Percentiles rank a stretch among this genome's conserved stretches.
Conservation (phyloP, 2,329 filamentous ascomycete species). For the Talaromyces rugulosus region DNA sequence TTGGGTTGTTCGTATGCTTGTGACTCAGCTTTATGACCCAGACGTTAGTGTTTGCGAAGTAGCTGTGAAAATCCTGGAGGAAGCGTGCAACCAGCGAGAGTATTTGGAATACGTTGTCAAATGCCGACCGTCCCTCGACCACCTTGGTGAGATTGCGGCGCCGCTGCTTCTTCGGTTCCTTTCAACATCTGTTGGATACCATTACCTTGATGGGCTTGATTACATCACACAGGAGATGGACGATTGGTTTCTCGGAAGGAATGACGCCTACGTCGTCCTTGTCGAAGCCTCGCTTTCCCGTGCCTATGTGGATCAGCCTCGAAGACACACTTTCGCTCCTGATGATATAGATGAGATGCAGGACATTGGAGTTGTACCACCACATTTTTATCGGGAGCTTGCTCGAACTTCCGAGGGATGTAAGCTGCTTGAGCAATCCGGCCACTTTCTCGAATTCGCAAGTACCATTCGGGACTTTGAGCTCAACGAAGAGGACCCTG, state of each 20-base stretch:
- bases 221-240: slow-evolving; percentile 99
- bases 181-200: slow-evolving; percentile 93
- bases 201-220: slow-evolving; percentile 93
- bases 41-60: slow-evolving; percentile 96
- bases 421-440: slow-evolving; percentile 81
- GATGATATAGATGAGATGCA: slow-evolving; percentile 57
- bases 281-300: slow-evolving; percentile 94
- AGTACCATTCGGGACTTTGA: slow-evolving; percentile 82
- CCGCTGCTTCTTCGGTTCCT: slow-evolving; percentile 87
- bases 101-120: slow-evolving; percentile 95
- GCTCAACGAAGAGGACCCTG: slow-evolving; percentile 77
- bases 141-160: slow-evolving; percentile 93
- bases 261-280: slow-evolving; percentile 90
- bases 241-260: slow-evolving; percentile 96
- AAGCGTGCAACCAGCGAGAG: slow-evolving; percentile 88
- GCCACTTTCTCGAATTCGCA: slow-evolving; percentile 92
- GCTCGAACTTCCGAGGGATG: slow-evolving; percentile 92
- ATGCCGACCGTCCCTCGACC: slow-evolving; percentile 88
- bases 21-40: slow-evolving; percentile 96
- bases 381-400: slow-evolving; percentile 94
- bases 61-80: slow-evolving; percentile 94
- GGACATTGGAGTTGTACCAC: slow-evolving; percentile 66
- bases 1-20: slow-evolving; percentile 94
- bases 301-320: slow-evolving; percentile 61
- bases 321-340: slow-evolving; percentile 47